Base-by-base conservation (phyloP, 1,284 basidiomycete species). In the Ceratobasidium sp. region DNA sequence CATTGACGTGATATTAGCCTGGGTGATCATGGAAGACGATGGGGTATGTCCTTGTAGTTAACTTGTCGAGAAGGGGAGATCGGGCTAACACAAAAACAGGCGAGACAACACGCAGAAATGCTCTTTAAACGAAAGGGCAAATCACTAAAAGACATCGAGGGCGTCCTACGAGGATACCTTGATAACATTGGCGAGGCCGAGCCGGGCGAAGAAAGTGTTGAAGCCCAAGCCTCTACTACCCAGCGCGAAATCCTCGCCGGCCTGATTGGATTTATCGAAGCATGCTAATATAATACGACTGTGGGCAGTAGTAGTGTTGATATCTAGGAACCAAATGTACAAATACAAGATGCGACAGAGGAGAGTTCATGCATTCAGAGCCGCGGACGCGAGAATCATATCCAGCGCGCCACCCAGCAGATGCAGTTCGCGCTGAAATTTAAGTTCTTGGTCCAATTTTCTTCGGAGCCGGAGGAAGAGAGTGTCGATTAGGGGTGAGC, bases 1-100 rank as follows among this genome's bases (percentile, higher is more conserved):
- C 18, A 87, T 94, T 26, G 97, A 98, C 81, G 98, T 96, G 76
- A 91, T 98, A 62, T 82, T 98, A 32, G 96, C 93, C 0, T 99
- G 98, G 98, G 82, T 98, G 32, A 87, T 89, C 73, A 98, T 98
- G 95, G 98, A 99, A 82, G 98, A 99, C 78, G 98, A 99, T 78
- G 98, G 96, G 38, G 95, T 96, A 82, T 74, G 92, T 80, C 43
- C 9, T 59, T 43, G 28, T 23, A 38, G 26, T 41, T 44, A 57
- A 21, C 57, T n/a, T n/a, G n/a, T n/a, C n/a, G n/a, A n/a, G n/a
- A 28, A 6, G 21, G 11, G 26, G 23, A 28, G 14, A 49, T 21
- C 21, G n/a, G 35, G 41, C 66, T 58, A 54, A 43, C 18, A 26
- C 46, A 50, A 21, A n/a, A 57, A 46, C 38, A 38, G 28, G 54